Conservation (phyloP, 2,329 filamentous ascomycete species). For the Xylaria sp. region DNA sequence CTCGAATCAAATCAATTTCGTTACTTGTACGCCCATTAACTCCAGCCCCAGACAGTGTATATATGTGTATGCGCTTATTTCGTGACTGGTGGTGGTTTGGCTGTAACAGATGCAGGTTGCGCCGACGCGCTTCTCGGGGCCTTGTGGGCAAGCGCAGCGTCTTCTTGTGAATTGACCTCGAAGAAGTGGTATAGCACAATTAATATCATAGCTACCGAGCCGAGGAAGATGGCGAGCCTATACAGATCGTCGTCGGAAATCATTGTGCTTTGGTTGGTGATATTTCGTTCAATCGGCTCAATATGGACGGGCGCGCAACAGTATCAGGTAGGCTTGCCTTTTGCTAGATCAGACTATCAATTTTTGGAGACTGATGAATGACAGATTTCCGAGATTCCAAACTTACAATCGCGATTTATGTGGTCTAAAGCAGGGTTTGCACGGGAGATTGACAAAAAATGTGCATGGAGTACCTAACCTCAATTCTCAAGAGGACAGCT, state of each 20-base stretch:
- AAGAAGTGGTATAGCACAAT: constrained; percentile 97
- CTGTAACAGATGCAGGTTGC: constrained; percentile 39
- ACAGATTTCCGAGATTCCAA: neutral
- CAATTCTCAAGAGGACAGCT: constrained; percentile 47
- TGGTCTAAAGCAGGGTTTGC: constrained; percentile 27
- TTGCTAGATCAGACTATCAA: constrained; percentile 8
- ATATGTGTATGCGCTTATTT: constrained; percentile 33
- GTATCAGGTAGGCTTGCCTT: neutral
- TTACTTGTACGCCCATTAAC: constrained; percentile 28
- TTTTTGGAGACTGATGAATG: neutral
- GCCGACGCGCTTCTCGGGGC: constrained; percentile 45
- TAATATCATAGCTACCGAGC: constrained; percentile 86
- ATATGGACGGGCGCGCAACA: constrained; percentile 35
- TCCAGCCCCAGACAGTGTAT: constrained; percentile 8
- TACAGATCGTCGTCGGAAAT: constrained; percentile 95
- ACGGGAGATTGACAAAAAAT: constrained; percentile 21
- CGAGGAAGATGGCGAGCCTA: constrained; percentile 90
- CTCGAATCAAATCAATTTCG: constrained; percentile 12
- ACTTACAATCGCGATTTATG: constrained; percentile 25
- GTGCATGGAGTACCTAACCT: constrained; percentile 12
- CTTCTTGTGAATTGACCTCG: constrained; percentile 80
- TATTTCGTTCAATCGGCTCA: constrained; percentile 24
- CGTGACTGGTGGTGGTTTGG: constrained; percentile 39
- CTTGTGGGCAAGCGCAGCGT: constrained; percentile 43
- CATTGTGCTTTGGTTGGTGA: constrained; percentile 67